Conservation (phyloP, 305 asterid species). For the Rubia tinctorum region DNA sequence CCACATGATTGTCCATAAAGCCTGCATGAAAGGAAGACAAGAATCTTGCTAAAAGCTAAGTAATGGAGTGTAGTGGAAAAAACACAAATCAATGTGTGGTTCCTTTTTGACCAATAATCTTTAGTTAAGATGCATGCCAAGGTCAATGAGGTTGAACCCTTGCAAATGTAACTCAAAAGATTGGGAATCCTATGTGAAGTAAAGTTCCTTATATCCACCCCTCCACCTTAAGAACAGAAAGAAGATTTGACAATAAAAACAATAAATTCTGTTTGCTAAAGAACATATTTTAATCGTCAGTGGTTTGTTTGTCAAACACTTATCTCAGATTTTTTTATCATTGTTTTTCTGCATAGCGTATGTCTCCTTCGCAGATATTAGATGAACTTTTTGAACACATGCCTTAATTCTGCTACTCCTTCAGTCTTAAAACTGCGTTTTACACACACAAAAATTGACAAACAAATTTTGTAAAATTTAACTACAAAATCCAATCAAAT, state of each 20-base stretch:
- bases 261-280: neutral
- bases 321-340: conserved; percentile 8
- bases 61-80: conserved; percentile 72
- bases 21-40: conserved; percentile 61
- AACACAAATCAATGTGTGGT: conserved; percentile 50
- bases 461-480: no score
- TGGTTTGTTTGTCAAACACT: conserved; percentile 13
- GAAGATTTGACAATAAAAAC: conserved; percentile 12
- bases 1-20: conserved; percentile 52
- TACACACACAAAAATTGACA: no score
- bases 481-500: no score
- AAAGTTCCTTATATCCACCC: conserved; percentile 13
- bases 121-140: conserved; percentile 44
- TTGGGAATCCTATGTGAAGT: conserved; percentile 80
- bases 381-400: no score
- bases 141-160: conserved; percentile 58
- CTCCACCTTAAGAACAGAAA: conserved; percentile 1
- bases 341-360: conserved; percentile 17
- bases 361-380: neutral
- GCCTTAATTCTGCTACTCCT: no score
- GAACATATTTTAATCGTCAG: conserved; percentile 4
- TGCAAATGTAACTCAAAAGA: conserved; percentile 35
- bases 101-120: conserved; percentile 77
- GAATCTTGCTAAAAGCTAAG: conserved; percentile 82
- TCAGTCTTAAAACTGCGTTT: no score